A percentile compares a stretch with the other conserved stretches of the same genome.
Evolutionary conservation across 2,329 filamentous ascomycete species (phyloP).

Genomic region (Talaromyces sp.): DNA sequence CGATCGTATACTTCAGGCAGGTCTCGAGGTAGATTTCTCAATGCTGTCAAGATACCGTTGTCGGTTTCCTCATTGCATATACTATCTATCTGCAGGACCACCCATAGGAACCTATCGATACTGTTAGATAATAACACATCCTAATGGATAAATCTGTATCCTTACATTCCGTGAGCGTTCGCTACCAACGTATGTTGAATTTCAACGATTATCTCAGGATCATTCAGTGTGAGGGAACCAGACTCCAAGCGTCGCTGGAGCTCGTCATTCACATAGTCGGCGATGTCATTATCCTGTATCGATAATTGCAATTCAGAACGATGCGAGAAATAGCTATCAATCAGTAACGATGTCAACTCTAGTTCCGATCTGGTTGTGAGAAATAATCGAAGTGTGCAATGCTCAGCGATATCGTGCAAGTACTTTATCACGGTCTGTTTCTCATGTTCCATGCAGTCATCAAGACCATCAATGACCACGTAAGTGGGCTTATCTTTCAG

Average conservation of each 20-base stretch:
- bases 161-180: background rate
- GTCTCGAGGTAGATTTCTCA: background rate
- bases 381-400: background rate
- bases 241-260: background rate
- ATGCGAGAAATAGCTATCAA: background rate
- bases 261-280: slow-evolving; percentile 4
- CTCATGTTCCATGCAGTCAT: background rate
- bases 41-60: background rate
- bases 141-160: background rate
- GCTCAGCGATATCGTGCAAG: background rate
- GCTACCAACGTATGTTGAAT: background rate
- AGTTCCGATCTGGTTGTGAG: background rate
- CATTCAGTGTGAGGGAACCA: background rate
- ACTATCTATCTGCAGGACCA: slow-evolving; percentile 7
- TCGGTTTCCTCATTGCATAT: slow-evolving; percentile 4
- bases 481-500: background rate
- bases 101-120: slow-evolving; percentile 3
- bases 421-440: background rate
- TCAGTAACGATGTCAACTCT: background rate
- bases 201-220: slow-evolving; percentile 2
- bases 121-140: background rate
- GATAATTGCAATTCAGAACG: background rate
- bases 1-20: background rate
- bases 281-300: background rate
- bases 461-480: background rate